phyloP scores from a whole-genome alignment of 345 rosid genomes.

The Abelmoschus esculentus region DNA sequence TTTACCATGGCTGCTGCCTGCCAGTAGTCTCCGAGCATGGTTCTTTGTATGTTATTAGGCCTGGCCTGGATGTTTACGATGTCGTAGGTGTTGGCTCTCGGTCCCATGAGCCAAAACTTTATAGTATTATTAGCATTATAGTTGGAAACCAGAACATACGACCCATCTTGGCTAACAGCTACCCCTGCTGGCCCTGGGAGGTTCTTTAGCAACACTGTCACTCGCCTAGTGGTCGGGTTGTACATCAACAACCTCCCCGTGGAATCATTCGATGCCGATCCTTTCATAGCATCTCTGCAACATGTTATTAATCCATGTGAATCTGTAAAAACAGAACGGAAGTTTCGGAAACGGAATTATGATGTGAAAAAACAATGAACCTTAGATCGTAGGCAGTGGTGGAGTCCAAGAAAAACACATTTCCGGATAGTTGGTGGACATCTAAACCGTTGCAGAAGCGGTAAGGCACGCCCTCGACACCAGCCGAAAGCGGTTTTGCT shows the following conservation, averaged over 20 bases:
- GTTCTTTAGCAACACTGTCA: slow-evolving; percentile 13
- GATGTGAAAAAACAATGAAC: background rate
- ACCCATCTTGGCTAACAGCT: slow-evolving; percentile 7
- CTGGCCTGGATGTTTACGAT: background rate
- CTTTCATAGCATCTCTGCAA: background rate
- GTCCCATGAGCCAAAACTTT: slow-evolving; percentile 21
- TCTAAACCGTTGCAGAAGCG: slow-evolving; percentile 7
- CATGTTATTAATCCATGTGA: background rate
- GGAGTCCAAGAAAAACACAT: slow-evolving; percentile 15
- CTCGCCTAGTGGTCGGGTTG: background rate
- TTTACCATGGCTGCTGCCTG: slow-evolving; percentile 1
- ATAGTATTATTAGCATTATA: background rate
- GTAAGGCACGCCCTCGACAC: slow-evolving; percentile 13
- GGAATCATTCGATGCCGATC: slow-evolving; percentile 3
- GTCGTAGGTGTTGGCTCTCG: slow-evolving; percentile 2
- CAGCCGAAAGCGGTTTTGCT: slow-evolving; percentile 10
- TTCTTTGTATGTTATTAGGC: slow-evolving; percentile 16
- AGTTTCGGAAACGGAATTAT: background rate
- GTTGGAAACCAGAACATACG: slow-evolving; percentile 14
- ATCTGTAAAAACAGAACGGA: background rate
- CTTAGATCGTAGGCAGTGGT: slow-evolving; percentile 7
- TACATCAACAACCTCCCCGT: slow-evolving; percentile 21
- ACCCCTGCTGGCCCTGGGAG: slow-evolving; percentile 13
- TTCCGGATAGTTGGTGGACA: slow-evolving; percentile 4
- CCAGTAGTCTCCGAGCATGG: slow-evolving; percentile 1